These are phyloP conservation scores for Alternaria burnsii DNA, from an alignment of 2,329 filamentous ascomycete species.

Conservation along the genomic window DNA sequence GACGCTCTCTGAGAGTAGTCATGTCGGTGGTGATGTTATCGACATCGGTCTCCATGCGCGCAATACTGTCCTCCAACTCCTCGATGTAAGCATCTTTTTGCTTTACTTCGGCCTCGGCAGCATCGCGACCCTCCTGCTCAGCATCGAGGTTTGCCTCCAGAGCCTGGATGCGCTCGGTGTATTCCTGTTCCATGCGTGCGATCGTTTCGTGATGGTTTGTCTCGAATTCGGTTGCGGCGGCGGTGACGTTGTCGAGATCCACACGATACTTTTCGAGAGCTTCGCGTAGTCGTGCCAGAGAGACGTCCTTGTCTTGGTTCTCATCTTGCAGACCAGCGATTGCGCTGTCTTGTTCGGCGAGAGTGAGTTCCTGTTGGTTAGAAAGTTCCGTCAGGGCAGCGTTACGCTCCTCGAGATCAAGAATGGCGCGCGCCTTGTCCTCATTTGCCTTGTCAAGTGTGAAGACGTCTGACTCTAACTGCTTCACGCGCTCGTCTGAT, in stretches of 20 bases:
- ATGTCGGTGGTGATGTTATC: slow-evolving; percentile 45
- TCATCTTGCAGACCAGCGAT: slow-evolving; percentile 42
- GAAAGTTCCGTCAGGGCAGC: slow-evolving; percentile 37
- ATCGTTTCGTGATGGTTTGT: slow-evolving; percentile 49
- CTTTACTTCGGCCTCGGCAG: slow-evolving; percentile 51
- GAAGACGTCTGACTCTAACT: slow-evolving; percentile 48
- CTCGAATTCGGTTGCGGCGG: slow-evolving; percentile 52
- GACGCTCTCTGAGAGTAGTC: slow-evolving; percentile 43
- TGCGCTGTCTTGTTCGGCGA: slow-evolving; percentile 39
- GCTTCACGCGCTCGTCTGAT: slow-evolving; percentile 45
- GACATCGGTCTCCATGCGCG: slow-evolving; percentile 49
- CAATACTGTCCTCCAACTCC: slow-evolving; percentile 50
- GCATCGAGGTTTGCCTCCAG: slow-evolving; percentile 50
- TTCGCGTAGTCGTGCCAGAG: slow-evolving; percentile 48
- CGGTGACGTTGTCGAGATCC: slow-evolving; percentile 50
- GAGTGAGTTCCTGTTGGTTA: slow-evolving; percentile 46
- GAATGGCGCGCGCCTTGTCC: slow-evolving; percentile 48
- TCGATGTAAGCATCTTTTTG: slow-evolving; percentile 52
- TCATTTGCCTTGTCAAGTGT: slow-evolving; percentile 51
- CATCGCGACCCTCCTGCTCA: slow-evolving; percentile 49
- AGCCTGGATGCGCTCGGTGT: slow-evolving; percentile 46
- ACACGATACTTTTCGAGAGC: slow-evolving; percentile 52
- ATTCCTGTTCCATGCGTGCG: slow-evolving; percentile 51
- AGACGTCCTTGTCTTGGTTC: slow-evolving; percentile 45
- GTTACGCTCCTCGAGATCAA: slow-evolving; percentile 48